Evolutionary conservation across 148 eudicot genomes (phyloP).

Genomic region (Silene uniflora): DNA sequence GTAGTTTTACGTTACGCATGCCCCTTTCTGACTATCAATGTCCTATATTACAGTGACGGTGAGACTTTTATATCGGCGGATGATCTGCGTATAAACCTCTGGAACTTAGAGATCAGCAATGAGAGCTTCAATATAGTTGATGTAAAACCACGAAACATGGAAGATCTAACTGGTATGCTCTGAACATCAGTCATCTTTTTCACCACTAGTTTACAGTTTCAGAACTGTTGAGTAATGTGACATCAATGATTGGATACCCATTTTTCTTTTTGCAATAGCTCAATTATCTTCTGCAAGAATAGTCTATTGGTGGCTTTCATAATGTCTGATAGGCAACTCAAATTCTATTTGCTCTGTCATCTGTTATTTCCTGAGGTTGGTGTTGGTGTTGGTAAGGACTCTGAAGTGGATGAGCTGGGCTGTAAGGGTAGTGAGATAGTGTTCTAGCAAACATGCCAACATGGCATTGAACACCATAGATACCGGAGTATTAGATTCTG

Average conservation of each 20-base stretch:
- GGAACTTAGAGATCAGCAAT: conserved; percentile 80
- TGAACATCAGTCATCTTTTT: background rate
- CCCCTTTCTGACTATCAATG: conserved; percentile 15
- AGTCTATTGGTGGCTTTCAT: background rate
- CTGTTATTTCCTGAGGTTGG: background rate
- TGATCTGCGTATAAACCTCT: conserved; percentile 77
- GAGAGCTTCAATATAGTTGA: conserved; percentile 85
- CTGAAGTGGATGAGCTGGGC: background rate
- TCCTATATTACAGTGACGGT: conserved; percentile 51
- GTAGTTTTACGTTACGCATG: background rate
- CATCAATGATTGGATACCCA: background rate
- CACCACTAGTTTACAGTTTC: background rate
- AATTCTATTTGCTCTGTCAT: background rate
- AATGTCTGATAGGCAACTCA: background rate
- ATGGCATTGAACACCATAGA: background rate
- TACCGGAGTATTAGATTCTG: background rate
- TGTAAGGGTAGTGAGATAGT: background rate
- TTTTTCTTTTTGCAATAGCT: background rate
- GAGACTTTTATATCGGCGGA: conserved; percentile 86
- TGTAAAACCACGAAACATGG: conserved; percentile 82
- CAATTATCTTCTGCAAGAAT: background rate
- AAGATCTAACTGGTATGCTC: conserved; percentile 67
- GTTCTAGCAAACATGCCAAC: background rate
- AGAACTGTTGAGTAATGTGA: background rate
- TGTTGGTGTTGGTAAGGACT: background rate